Evolutionary conservation across 305 asterid species (phyloP), one percentile per base, ranked within the genome.

Genomic region (Coffea humblotiana): DNA sequence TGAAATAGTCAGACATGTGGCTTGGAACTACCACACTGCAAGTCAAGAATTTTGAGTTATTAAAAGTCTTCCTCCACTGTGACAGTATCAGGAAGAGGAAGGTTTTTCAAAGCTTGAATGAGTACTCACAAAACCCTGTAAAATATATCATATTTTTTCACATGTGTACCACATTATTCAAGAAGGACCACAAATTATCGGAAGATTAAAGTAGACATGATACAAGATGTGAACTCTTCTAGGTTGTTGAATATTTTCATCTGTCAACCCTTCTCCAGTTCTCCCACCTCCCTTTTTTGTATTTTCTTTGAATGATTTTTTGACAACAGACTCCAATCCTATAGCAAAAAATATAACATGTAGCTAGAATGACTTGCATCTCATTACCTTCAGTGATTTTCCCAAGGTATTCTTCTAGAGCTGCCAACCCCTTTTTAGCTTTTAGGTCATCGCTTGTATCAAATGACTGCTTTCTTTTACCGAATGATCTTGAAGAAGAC

Each of bases 391-490:
- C 82, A 78, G 82, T 84, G 37, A 81, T 80, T 86, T 86, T 89
- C 52, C 65, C 82, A 77, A 87, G 86, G 80, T 88, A 90, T 78
- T 85, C 86, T 69, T 87, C 88, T 0, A 91, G 88, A 78, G 88
- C 76, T 75, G 81, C 75, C 80, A 91, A 84, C 66, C 82, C 87
- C 68, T 78, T 83, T 63, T 83, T 78, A 66, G 85, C 81, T 82
- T 76, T 82, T 72, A 74, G 79, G 79, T 66, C 82, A 74, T 79
- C 83, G 63, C 27, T 66, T 79, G 79, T 70, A 29, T 68, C 81
- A 65, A 71, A 8, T 37, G 87, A 29, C 58, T 81, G 84, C 47
- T 56, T 54, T 80, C 58, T 85, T 82, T 75, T 80, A 56, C 77
- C 77, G 6, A 8, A 51, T 72, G 77, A 74, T 64, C 70, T 48